Conservation (phyloP, 2,329 filamentous ascomycete species). For the Metarhizium robertsii region DNA sequence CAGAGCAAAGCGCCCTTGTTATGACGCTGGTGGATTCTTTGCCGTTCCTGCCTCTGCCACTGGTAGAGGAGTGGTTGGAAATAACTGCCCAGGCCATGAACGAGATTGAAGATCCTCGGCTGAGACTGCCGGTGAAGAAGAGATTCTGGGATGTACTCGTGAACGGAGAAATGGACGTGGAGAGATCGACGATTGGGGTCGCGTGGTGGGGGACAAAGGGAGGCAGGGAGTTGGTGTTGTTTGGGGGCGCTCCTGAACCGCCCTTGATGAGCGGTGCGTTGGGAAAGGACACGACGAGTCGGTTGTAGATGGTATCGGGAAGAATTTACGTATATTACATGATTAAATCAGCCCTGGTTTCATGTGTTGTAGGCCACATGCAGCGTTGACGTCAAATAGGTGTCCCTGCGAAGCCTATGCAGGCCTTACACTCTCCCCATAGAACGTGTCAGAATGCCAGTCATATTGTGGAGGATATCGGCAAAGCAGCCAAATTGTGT, state of each 20-base stretch:
- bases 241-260: slow-evolving; percentile 12
- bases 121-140: slow-evolving; percentile 56
- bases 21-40: slow-evolving; percentile 73
- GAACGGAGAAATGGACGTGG: slow-evolving; percentile 80
- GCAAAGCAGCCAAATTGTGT: too few species aligned
- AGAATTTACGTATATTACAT: not conserved
- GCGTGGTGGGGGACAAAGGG: slow-evolving; percentile 71
- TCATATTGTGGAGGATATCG: too few species aligned
- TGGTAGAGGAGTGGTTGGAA: slow-evolving; percentile 75
- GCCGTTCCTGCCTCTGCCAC: slow-evolving; percentile 58
- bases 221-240: slow-evolving; percentile 41
- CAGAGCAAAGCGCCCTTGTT: slow-evolving; percentile 69
- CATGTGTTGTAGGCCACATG: not conserved
- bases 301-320: slow-evolving; percentile 20
- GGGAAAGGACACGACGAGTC: slow-evolving; percentile 22
- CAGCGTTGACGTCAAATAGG: too few species aligned
- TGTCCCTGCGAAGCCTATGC: too few species aligned
- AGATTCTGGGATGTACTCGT: slow-evolving; percentile 74
- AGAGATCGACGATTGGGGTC: slow-evolving; percentile 68
- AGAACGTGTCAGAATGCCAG: too few species aligned
- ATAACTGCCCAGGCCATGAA: slow-evolving; percentile 60
- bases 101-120: slow-evolving; percentile 47
- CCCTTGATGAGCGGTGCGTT: slow-evolving; percentile 49
- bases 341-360: not conserved
- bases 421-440: too few species aligned